Evolutionary conservation across 495 filamentous ascomycete genomes (phyloP).

Genomic region (Trypethelium eluteriae): DNA sequence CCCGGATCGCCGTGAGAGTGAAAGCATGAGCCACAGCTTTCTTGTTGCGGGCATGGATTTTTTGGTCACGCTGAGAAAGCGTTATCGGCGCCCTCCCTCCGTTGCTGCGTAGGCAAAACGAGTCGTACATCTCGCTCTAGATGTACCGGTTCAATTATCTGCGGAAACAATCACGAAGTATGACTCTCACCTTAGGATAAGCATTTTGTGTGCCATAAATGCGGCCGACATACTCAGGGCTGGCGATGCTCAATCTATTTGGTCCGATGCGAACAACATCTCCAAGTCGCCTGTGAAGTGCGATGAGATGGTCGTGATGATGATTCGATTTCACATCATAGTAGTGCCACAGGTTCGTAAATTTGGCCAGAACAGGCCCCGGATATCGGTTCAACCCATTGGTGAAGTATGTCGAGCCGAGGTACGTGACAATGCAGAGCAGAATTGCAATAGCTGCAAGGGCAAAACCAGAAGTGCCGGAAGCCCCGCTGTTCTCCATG

Average conservation of each 20-base stretch:
- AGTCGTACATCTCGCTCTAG: background rate
- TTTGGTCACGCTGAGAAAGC: background rate
- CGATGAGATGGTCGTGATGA: slow-evolving; percentile 19
- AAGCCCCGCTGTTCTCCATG: background rate
- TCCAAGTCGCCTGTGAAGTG: slow-evolving; percentile 37
- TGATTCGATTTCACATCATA: slow-evolving; percentile 14
- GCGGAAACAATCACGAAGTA: slow-evolving; percentile 11
- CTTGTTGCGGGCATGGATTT: background rate
- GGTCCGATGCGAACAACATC: slow-evolving; percentile 39
- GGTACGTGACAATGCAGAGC: background rate
- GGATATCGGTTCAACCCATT: slow-evolving; percentile 11
- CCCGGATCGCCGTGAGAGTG: background rate
- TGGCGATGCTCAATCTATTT: slow-evolving; percentile 36
- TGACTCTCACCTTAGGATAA: slow-evolving; percentile 23
- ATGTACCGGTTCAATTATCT: background rate
- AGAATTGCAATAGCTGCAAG: background rate
- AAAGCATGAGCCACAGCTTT: background rate
- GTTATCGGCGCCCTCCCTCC: background rate
- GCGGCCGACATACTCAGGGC: slow-evolving; percentile 19
- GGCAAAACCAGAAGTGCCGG: background rate
- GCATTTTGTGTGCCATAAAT: slow-evolving; percentile 23
- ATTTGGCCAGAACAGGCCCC: slow-evolving; percentile 23
- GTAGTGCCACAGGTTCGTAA: slow-evolving; percentile 23
- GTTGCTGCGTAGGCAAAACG: background rate
- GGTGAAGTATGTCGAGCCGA: background rate